Evolutionary conservation across 2,329 filamentous ascomycete species (phyloP).

Genomic region (Raffaelea ambrosiae): DNA sequence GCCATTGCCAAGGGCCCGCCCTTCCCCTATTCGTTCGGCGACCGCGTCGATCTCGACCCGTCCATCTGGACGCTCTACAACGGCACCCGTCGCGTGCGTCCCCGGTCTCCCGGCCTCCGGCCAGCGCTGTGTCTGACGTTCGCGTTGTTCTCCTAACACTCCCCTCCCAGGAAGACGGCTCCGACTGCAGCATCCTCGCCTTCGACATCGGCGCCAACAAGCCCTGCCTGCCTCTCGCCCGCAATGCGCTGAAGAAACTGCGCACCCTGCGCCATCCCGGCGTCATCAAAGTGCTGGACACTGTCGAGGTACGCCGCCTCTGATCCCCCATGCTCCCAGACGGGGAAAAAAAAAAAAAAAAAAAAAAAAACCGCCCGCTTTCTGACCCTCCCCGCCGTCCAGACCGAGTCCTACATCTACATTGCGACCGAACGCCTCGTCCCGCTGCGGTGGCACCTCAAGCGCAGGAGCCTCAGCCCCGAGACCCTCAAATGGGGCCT

Average conservation of each 20-base stretch:
- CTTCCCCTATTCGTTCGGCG: slow-evolving; percentile 87
- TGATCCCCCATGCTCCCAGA: slow-evolving; percentile 7
- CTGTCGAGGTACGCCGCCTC: slow-evolving; percentile 62
- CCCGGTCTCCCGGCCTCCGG: background rate
- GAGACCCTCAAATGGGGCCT: slow-evolving; percentile 98
- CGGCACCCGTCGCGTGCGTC: slow-evolving; percentile 73
- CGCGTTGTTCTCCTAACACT: background rate
- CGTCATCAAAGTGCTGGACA: slow-evolving; percentile 88
- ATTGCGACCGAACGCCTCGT: slow-evolving; percentile 88
- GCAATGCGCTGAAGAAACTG: slow-evolving; percentile 89
- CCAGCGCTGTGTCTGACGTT: background rate
- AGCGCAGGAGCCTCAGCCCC: slow-evolving; percentile 74
- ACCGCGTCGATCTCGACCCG: slow-evolving; percentile 83
- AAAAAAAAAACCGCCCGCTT: background rate
- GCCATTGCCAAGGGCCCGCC: slow-evolving; percentile 91
- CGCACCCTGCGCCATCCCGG: slow-evolving; percentile 90
- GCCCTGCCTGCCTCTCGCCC: slow-evolving; percentile 74
- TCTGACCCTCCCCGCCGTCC: slow-evolving; percentile 16
- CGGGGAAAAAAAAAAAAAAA: too few species aligned
- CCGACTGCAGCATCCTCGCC: slow-evolving; percentile 91
- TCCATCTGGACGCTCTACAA: slow-evolving; percentile 97
- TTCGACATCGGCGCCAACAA: slow-evolving; percentile 83
- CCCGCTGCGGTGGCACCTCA: slow-evolving; percentile 83
- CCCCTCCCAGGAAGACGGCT: slow-evolving; percentile 72
- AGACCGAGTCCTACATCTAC: slow-evolving; percentile 93